Evolutionary conservation across 1,284 basidiomycete genomes (phyloP), one percentile per base, ranked within the genome.

Genomic region (Meira miltonrushii): DNA sequence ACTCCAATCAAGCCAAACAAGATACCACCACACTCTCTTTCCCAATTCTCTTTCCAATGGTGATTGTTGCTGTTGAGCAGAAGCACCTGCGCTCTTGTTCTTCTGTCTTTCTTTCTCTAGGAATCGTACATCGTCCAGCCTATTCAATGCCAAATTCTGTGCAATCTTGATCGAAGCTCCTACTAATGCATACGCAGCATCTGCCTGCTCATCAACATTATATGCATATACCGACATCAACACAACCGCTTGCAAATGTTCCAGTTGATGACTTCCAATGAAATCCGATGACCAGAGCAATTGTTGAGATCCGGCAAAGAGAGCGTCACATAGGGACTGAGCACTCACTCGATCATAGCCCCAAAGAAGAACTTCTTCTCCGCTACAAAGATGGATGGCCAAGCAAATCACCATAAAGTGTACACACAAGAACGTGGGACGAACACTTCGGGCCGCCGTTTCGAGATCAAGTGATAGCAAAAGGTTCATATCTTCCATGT

Each of bases 191-290:
- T 67, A 75, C 19, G 72, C 70, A 1, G 64, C 66, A 37, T 76
- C 74, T 19, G 74, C 62, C 53, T 72, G 62, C 19, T 71, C 71
- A 21, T 71, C 67, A 28, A 71, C 65, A 43, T 73, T 70, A 65
- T 75, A 71, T 53, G 71, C 69, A 43, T 75, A 76, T n/a, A 72
- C 67, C 28, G 72, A 71, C 47, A 72, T 68, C 3, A 76, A 59
- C 39, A 67, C 67, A 49, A 75, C 66, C 55, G 67, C 65, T 25
- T 71, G 68, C 1, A 76, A 66, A 39, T 72, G 69, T 50, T 75
- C 74, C 54, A 76, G 65, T 46, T 69, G 66, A 33, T 69, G 72
- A 2, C 62, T 63, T 23, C 68, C 67, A 11, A 76, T 57, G 19
- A 70, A 76, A 51, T 75, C 70, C 48, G 67, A 72, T 10, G 70